Evolutionary conservation across 768 basidiomycete species (phyloP).

Genomic region (Dioszegia hungarica): DNA sequence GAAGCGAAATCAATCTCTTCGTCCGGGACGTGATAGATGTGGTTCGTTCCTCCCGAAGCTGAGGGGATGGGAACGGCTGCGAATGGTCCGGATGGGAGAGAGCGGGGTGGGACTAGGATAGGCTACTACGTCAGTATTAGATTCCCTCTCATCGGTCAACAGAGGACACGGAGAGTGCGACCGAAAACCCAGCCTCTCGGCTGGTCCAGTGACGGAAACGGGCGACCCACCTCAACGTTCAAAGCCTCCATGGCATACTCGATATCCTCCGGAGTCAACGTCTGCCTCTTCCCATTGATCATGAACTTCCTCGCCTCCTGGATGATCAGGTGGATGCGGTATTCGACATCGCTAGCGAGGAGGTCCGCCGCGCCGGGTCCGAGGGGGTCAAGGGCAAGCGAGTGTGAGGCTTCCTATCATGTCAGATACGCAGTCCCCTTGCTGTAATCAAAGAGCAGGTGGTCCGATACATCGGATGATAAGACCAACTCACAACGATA

Average conservation of each 20-base stretch:
- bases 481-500: no score
- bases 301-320: conserved; percentile 96
- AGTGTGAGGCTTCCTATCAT: conserved; percentile 81
- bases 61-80: conserved; percentile 48
- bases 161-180: neutral
- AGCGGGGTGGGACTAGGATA: conserved; percentile 70
- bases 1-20: conserved; percentile 97
- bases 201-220: no score
- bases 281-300: conserved; percentile 87
- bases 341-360: conserved; percentile 93
- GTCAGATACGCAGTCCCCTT: neutral
- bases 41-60: conserved; percentile 17
- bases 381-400: conserved; percentile 68
- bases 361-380: conserved; percentile 73
- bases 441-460: no score
- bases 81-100: conserved; percentile 54
- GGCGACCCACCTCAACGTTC: conserved; percentile 67
- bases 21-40: conserved; percentile 84
- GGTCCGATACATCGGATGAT: no score
- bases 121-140: conserved; percentile 52
- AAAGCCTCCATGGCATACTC: conserved; percentile 89
- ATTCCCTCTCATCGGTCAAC: neutral
- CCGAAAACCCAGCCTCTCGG: no score
- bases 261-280: conserved; percentile 81
- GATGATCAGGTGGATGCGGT: conserved; percentile 83